phyloP scores from a whole-genome alignment of 768 basidiomycete species.

The Royoungia palumana region DNA sequence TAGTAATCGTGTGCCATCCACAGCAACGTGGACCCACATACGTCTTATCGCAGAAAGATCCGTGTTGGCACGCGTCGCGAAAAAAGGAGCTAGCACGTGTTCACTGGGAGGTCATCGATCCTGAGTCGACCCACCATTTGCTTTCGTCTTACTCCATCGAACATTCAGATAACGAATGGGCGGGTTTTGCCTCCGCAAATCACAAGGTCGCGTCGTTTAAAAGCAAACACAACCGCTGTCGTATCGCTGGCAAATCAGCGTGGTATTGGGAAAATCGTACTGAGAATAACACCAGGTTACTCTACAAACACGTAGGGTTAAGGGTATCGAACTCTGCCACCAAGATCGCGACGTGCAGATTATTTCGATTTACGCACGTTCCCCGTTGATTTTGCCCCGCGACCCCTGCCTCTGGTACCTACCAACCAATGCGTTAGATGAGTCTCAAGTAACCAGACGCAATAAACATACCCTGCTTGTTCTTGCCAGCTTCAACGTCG shows the following conservation, averaged over 20 bases:
- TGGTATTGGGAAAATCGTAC: conserved; percentile 2
- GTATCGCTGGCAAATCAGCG: conserved; percentile 7
- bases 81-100: too few relatives aligned
- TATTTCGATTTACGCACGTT: neutral
- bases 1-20: conserved; percentile 4
- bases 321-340: conserved; percentile 7
- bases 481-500: conserved; percentile 18
- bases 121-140: too few relatives aligned
- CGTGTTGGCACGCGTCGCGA: neutral
- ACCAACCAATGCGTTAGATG: conserved; percentile 8
- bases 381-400: neutral
- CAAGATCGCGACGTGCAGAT: conserved; percentile 1
- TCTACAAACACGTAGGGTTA: neutral
- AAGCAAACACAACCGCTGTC: conserved; percentile 4
- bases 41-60: conserved; percentile 18
- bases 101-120: too few relatives aligned
- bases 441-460: neutral
- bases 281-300: conserved; percentile 20
- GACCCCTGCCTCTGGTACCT: conserved; percentile 1
- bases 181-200: conserved; percentile 10
- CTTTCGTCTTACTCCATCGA: neutral
- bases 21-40: conserved; percentile 24
- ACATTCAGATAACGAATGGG: neutral
- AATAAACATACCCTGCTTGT: conserved; percentile 15
- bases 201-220: neutral